Evolutionary conservation across 306 rosid genomes (phyloP).

Genomic region (Erythrophleum fordii): DNA sequence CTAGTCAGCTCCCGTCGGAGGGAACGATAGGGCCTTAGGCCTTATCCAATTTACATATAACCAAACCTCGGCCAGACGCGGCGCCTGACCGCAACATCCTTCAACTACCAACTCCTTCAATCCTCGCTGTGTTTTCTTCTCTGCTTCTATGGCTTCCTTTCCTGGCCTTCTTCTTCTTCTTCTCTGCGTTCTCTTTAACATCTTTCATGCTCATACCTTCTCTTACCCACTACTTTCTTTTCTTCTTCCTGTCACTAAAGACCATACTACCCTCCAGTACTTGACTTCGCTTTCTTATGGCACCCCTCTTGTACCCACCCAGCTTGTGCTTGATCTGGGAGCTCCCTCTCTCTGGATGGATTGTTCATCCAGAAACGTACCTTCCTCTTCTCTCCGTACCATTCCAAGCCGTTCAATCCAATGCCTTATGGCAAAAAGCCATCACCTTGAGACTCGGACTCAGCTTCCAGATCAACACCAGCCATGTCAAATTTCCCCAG

Average conservation of each 20-base stretch:
- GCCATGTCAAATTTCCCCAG: slow-evolving; percentile 41
- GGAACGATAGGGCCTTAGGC: background rate
- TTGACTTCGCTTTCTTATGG: slow-evolving; percentile 51
- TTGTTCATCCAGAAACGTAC: slow-evolving; percentile 37
- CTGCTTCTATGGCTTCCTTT: slow-evolving; percentile 45
- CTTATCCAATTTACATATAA: slow-evolving; percentile 28
- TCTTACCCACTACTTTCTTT: slow-evolving; percentile 3
- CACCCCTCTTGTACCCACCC: slow-evolving; percentile 44
- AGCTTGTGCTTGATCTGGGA: slow-evolving; percentile 61
- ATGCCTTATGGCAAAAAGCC: slow-evolving; percentile 50
- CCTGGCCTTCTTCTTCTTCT: slow-evolving; percentile 40
- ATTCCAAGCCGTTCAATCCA: slow-evolving; percentile 48
- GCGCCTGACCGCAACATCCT: slow-evolving; percentile 25
- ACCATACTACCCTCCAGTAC: slow-evolving; percentile 55
- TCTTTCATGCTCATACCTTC: slow-evolving; percentile 27
- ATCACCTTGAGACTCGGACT: background rate
- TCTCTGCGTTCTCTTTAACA: slow-evolving; percentile 1
- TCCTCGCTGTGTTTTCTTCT: background rate
- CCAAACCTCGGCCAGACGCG: slow-evolving; percentile 10
- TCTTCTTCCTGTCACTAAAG: slow-evolving; percentile 50
- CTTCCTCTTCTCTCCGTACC: slow-evolving; percentile 44
- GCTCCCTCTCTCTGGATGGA: slow-evolving; percentile 59
- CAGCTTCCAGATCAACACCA: slow-evolving; percentile 4
- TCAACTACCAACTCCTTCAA: background rate
- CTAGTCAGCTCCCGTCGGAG: slow-evolving; percentile 32